A percentile compares a stretch with the other conserved stretches of the same genome.
These are phyloP conservation scores for Globisporangium emineosum DNA, from an alignment of 352 stramenopile genomes.

Conservation along the genomic window DNA sequence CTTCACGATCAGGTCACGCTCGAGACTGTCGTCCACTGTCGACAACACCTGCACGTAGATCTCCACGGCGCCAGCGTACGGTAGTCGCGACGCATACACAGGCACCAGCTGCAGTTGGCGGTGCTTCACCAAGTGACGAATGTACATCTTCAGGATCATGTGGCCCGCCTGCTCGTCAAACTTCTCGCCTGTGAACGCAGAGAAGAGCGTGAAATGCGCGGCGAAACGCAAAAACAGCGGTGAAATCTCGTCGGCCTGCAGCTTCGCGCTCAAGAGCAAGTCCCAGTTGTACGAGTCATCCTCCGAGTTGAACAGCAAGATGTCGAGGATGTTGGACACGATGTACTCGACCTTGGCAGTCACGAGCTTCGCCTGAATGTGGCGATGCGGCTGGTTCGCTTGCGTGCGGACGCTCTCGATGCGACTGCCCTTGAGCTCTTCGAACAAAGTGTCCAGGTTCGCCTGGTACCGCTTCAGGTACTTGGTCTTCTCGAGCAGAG, in stretches of 20 bases:
- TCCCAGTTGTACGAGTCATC: constrained; percentile 69
- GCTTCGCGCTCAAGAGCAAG: constrained; percentile 38
- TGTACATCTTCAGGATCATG: constrained; percentile 83
- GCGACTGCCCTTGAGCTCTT: constrained; percentile 63
- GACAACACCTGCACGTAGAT: constrained; percentile 77
- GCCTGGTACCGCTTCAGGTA: constrained; percentile 71
- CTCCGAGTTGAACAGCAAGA: constrained; percentile 41
- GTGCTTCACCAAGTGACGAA: constrained; percentile 80
- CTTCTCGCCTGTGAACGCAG: constrained; percentile 57
- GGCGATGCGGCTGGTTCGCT: constrained; percentile 62
- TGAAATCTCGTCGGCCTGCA: constrained; percentile 44
- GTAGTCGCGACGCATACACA: constrained; percentile 66
- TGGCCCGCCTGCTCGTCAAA: constrained; percentile 64
- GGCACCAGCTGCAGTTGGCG: constrained; percentile 72
- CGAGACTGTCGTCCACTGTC: constrained; percentile 52
- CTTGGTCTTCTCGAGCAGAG: constrained; percentile 67
- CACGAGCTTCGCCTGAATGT: constrained; percentile 81
- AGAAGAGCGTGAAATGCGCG: constrained; percentile 78
- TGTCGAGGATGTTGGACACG: constrained; percentile 59
- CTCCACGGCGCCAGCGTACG: constrained; percentile 50
- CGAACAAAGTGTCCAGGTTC: constrained; percentile 71
- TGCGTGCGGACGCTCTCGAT: constrained; percentile 64
- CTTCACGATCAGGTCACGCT: constrained; percentile 69
- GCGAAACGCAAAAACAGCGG: constrained; percentile 73
- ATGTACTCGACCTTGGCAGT: constrained; percentile 76